Conservation (phyloP, 2,329 filamentous ascomycete species). For the Colletotrichum lupini region DNA sequence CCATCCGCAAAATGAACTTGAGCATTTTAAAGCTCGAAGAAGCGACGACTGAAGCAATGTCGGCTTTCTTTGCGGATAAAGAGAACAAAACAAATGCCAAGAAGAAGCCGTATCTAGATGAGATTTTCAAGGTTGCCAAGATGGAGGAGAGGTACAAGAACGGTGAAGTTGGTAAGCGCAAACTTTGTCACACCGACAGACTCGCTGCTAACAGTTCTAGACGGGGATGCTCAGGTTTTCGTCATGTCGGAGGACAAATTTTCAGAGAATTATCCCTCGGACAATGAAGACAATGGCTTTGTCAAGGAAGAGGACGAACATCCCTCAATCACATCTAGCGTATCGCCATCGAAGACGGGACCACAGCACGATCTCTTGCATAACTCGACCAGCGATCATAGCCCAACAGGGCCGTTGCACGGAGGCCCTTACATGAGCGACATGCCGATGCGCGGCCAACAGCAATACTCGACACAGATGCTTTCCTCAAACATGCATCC, state of each 20-base stretch:
- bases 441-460: constrained; percentile 54
- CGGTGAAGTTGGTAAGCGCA: constrained; percentile 65
- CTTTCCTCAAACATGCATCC: constrained; percentile 54
- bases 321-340: constrained; percentile 45
- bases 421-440: constrained; percentile 53
- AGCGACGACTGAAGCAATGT: constrained; percentile 67
- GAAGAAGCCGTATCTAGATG: constrained; percentile 67
- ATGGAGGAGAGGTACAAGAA: constrained; percentile 66
- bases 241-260: constrained; percentile 65
- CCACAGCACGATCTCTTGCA: constrained; percentile 49
- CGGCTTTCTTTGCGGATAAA: constrained; percentile 68
- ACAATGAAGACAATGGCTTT: constrained; percentile 56
- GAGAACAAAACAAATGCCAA: constrained; percentile 62
- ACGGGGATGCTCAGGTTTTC: constrained; percentile 58
- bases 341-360: constrained; percentile 49
- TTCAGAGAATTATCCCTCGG: constrained; percentile 58
- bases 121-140: constrained; percentile 71
- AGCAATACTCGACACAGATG: constrained; percentile 53
- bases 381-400: constrained; percentile 49
- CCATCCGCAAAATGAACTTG: constrained; percentile 64
- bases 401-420: constrained; percentile 46
- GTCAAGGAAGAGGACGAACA: constrained; percentile 58
- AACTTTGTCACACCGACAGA: neutral
- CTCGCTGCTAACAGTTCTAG: constrained; percentile 44
- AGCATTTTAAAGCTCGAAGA: constrained; percentile 68